Evolutionary conservation across 371 early-diverging fungal genomes (phyloP).

Genomic region (Mucor lusitanicus): DNA sequence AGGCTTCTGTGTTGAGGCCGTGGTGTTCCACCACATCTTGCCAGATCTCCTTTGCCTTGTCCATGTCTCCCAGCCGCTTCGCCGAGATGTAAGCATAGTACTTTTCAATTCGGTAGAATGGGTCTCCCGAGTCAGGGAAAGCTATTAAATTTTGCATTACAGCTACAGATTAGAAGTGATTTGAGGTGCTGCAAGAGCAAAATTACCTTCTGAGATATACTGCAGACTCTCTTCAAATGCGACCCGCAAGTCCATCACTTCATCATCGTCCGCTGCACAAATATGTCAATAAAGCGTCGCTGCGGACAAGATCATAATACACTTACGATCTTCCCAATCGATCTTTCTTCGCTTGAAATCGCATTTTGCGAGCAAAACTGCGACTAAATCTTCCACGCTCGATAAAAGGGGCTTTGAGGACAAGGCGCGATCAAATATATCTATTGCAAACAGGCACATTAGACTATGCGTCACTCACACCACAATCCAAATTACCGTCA

Average conservation of each 20-base stretch:
- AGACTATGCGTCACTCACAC: background rate
- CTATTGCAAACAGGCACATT: conserved; percentile 15
- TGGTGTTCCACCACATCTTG: conserved; percentile 29
- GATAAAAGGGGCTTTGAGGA: conserved; percentile 24
- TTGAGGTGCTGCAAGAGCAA: background rate
- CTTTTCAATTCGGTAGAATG: conserved; percentile 58
- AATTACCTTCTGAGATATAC: conserved; percentile 34
- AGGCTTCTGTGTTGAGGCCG: conserved; percentile 40
- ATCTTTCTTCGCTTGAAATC: conserved; percentile 38
- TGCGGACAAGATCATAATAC: background rate
- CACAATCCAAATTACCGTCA: conserved; percentile 16
- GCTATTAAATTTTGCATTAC: conserved; percentile 19
- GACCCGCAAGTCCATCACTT: conserved; percentile 27
- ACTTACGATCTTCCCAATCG: conserved; percentile 47
- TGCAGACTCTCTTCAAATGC: conserved; percentile 39
- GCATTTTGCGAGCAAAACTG: conserved; percentile 38
- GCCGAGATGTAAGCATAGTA: conserved; percentile 45
- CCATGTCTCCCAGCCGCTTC: conserved; percentile 22
- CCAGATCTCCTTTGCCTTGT: conserved; percentile 42
- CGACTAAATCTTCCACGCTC: conserved; percentile 49
- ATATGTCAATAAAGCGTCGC: background rate
- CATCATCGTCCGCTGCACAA: conserved; percentile 23
- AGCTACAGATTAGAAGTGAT: background rate
- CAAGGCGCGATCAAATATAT: conserved; percentile 38
- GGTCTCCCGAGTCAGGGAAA: conserved; percentile 45